These are phyloP conservation scores for Botryotinia narcissicola DNA, from an alignment of 2,329 filamentous ascomycete genomes.

Conservation along the genomic window DNA sequence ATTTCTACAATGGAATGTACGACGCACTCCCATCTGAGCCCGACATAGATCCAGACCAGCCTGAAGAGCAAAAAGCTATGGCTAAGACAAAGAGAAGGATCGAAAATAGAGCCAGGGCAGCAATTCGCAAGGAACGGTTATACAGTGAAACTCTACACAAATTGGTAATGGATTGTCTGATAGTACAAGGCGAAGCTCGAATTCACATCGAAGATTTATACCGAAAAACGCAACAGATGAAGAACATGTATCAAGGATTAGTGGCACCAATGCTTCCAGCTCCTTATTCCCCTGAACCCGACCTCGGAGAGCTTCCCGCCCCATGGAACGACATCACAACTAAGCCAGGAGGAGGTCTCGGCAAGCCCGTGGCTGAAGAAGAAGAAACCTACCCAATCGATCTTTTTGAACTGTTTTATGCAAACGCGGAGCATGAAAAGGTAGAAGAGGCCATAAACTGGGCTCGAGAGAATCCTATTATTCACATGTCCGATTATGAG, in stretches of 20 bases:
- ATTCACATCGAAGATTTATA: neutral
- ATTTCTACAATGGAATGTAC: neutral
- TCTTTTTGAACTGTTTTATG: neutral
- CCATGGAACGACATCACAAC: neutral
- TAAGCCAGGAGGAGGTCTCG: neutral
- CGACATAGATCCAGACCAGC: neutral
- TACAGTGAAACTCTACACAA: neutral
- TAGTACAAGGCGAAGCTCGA: conserved; percentile 1
- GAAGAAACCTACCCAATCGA: neutral
- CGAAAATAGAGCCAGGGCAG: neutral
- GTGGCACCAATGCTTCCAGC: too few species aligned
- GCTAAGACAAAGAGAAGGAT: neutral
- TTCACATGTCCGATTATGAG: neutral
- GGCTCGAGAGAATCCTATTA: neutral
- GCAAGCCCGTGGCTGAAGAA: neutral
- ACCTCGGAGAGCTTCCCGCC: neutral
- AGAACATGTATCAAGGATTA: neutral
- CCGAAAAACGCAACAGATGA: neutral
- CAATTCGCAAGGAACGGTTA: neutral
- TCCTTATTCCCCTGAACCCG: neutral
- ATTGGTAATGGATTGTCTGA: conserved; percentile 11
- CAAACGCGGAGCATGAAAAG: neutral
- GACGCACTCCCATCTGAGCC: neutral
- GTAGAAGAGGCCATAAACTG: neutral
- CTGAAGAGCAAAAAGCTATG: neutral